Evolutionary conservation across 306 rosid genomes (phyloP).

Genomic region (Cucurbita moschata): DNA sequence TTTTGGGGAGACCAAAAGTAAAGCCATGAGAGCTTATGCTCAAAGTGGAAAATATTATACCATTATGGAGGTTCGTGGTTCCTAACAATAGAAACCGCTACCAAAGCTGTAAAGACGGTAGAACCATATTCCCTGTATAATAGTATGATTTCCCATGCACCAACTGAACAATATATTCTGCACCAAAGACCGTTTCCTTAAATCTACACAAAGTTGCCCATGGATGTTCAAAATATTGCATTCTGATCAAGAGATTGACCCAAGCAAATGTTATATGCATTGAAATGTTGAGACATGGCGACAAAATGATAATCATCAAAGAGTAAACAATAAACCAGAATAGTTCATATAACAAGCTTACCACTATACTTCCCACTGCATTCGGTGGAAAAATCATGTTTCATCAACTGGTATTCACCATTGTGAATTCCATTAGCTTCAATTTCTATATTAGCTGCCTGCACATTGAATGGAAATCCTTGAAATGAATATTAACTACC

Average conservation of each 20-base stretch:
- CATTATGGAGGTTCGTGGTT: too few relatives aligned
- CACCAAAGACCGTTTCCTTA: background rate
- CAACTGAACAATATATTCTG: too few relatives aligned
- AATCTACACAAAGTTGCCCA: too few relatives aligned
- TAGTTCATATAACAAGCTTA: slow-evolving; percentile 20
- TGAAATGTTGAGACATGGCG: background rate
- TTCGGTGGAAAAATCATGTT: slow-evolving; percentile 62
- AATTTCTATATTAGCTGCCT: slow-evolving; percentile 85
- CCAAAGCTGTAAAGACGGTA: background rate
- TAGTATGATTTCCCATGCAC: background rate
- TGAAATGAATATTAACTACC: background rate
- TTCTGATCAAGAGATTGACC: background rate
- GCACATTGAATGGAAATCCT: slow-evolving; percentile 15
- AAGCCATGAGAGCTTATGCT: too few relatives aligned
- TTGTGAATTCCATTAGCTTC: slow-evolving; percentile 63
- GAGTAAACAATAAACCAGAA: background rate
- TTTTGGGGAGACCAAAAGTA: too few relatives aligned
- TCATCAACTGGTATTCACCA: slow-evolving; percentile 67
- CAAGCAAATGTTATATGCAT: background rate
- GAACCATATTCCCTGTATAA: background rate
- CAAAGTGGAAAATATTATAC: too few relatives aligned
- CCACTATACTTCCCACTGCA: slow-evolving; percentile 84
- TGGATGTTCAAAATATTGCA: background rate
- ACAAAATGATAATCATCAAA: background rate
- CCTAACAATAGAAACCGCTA: slow-evolving; percentile 6